Conservation (phyloP, 179 eudicot species). For the Sideroxylon spinosum region DNA sequence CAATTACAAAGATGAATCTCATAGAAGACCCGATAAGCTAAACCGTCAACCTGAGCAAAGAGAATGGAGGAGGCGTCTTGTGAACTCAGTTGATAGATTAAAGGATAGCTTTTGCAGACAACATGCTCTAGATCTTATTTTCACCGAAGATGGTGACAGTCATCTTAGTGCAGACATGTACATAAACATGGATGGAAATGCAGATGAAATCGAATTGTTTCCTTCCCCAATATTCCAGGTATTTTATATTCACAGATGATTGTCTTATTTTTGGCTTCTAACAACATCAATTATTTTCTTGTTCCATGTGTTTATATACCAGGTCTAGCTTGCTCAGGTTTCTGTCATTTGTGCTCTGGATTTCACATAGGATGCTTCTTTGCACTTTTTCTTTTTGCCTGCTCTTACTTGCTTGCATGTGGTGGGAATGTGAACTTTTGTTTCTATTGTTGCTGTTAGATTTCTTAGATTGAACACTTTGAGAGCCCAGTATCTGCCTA, state of each 20-base stretch:
- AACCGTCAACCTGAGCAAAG: constrained; percentile 86
- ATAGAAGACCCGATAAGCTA: constrained; percentile 65
- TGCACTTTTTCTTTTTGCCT: background rate
- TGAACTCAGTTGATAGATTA: constrained; percentile 68
- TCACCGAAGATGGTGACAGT: constrained; percentile 88
- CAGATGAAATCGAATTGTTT: constrained; percentile 76
- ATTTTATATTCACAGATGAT: constrained; percentile 12
- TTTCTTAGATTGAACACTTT: background rate
- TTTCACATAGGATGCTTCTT: background rate
- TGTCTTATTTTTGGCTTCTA: background rate
- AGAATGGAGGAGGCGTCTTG: constrained; percentile 88
- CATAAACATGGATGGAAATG: constrained; percentile 70
- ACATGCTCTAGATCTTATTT: constrained; percentile 88
- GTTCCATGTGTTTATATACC: background rate
- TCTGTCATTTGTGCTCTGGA: background rate
- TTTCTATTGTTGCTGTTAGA: background rate
- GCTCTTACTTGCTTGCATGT: background rate
- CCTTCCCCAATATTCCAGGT: constrained; percentile 95
- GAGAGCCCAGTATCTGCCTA: background rate
- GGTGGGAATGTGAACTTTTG: too few relatives aligned
- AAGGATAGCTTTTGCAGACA: constrained; percentile 88
- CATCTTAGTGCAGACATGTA: constrained; percentile 83
- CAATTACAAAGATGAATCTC: constrained; percentile 62
- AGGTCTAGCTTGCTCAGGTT: background rate
- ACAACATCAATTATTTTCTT: background rate